phyloP scores from a whole-genome alignment of 2,329 filamentous ascomycete genomes.

The Fusarium annulatum region DNA sequence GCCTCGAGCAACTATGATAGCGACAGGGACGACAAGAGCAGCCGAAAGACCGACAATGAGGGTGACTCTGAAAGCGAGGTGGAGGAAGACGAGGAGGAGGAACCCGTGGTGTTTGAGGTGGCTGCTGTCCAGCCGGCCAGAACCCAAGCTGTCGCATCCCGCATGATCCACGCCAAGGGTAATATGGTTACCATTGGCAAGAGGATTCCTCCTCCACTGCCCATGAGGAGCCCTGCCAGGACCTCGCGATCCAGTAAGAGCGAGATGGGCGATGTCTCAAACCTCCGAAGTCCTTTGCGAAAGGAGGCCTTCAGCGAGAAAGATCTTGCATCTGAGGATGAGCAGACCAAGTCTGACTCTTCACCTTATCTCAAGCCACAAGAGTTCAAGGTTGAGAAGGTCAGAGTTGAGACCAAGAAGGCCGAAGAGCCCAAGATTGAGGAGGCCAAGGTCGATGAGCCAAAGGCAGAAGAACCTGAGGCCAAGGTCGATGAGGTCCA shows the following conservation, averaged over 20 bases:
- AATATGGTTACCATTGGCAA: conserved; percentile 88
- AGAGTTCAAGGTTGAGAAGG: conserved; percentile 38
- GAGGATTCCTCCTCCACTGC: conserved; percentile 80
- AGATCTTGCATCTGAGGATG: conserved; percentile 43
- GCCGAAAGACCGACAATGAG: conserved; percentile 43
- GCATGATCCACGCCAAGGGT: conserved; percentile 77
- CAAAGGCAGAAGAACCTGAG: too few relatives aligned
- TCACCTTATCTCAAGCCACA: conserved; percentile 36
- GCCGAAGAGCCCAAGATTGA: conserved; percentile 6
- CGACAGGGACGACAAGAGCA: conserved; percentile 42
- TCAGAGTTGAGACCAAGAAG: conserved; percentile 10
- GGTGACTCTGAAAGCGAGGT: conserved; percentile 40
- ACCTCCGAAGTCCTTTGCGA: conserved; percentile 62
- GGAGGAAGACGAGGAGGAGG: conserved; percentile 56
- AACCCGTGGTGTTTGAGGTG: conserved; percentile 77
- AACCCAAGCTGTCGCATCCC: conserved; percentile 69
- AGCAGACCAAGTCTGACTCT: conserved; percentile 33
- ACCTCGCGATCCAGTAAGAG: conserved; percentile 62
- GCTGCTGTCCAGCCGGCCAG: conserved; percentile 65
- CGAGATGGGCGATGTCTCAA: conserved; percentile 68
- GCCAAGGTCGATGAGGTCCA: neutral
- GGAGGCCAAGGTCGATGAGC: neutral
- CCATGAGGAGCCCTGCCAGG: conserved; percentile 79
- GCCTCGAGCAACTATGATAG: conserved; percentile 42
- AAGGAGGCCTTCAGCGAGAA: conserved; percentile 59